Evolutionary conservation across 1,284 basidiomycete genomes (phyloP).

Genomic region (Rhodotorula sp.): DNA sequence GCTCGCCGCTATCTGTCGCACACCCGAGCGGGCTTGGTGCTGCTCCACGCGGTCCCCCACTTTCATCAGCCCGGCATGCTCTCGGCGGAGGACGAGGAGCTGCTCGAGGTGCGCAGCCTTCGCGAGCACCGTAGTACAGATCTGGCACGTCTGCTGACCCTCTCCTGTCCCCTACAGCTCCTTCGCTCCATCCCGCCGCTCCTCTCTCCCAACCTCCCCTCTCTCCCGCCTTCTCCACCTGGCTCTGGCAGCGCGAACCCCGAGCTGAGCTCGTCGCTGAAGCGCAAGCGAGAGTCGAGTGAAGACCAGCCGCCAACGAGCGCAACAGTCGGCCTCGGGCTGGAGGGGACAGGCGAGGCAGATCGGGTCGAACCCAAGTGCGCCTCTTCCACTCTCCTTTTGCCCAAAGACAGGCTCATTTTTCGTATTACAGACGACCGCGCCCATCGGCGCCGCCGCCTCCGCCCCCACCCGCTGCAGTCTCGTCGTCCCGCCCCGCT

Average conservation of each 20-base stretch:
- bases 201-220: slow-evolving; percentile 29
- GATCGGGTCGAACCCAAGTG: slow-evolving; percentile 5
- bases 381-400: background rate
- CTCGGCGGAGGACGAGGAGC: background rate
- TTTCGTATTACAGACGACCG: background rate
- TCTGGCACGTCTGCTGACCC: background rate
- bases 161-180: background rate
- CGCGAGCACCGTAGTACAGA: no score
- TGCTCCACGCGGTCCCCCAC: background rate
- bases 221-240: slow-evolving; percentile 24
- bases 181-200: slow-evolving; percentile 24
- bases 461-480: background rate
- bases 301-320: background rate
- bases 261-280: background rate
- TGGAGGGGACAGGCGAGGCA: background rate
- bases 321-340: background rate
- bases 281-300: background rate
- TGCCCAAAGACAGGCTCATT: background rate
- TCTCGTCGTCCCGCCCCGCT: background rate
- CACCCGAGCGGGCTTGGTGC: background rate
- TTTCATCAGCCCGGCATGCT: slow-evolving; percentile 1
- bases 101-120: background rate
- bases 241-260: background rate
- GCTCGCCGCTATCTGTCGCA: no score
- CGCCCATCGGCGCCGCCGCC: slow-evolving; percentile 9